Evolutionary conservation across 257 asterid genomes (phyloP).

Genomic region (Solanum acaule): DNA sequence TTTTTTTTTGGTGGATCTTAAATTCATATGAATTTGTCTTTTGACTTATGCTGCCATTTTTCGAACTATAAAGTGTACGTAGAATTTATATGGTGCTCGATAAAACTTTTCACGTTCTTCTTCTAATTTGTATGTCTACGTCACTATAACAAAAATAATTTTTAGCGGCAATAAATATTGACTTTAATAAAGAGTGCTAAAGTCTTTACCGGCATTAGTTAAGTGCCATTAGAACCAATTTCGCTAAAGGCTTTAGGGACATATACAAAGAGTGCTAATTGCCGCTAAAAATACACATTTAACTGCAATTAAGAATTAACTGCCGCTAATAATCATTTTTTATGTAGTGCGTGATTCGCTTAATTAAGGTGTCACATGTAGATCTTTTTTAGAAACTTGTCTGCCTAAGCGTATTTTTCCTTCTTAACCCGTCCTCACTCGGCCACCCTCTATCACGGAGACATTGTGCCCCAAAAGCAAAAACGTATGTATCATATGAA

Average conservation of each 20-base stretch:
- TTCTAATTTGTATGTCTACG: neutral
- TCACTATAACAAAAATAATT: too few species aligned
- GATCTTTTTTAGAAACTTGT: neutral
- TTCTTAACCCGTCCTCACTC: neutral
- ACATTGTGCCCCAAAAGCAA: too few species aligned
- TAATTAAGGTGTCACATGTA: neutral
- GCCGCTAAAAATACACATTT: too few species aligned
- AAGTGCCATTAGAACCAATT: too few species aligned
- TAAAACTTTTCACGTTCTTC: neutral
- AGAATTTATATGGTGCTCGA: neutral
- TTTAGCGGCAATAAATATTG: too few species aligned
- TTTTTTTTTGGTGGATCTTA: neutral
- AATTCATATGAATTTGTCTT: neutral
- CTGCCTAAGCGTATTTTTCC: neutral
- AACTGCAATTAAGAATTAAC: too few species aligned
- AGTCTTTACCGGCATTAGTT: too few species aligned
- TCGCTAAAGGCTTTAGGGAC: too few species aligned
- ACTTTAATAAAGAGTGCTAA: too few species aligned
- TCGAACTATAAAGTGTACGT: neutral
- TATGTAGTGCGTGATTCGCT: too few species aligned
- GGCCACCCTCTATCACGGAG: neutral
- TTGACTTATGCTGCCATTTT: neutral
- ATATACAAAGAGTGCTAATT: too few species aligned
- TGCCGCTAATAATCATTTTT: too few species aligned
- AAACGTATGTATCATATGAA: neutral